Evolutionary conservation across 306 rosid species (phyloP).

Genomic region (Trifolium dubium): DNA sequence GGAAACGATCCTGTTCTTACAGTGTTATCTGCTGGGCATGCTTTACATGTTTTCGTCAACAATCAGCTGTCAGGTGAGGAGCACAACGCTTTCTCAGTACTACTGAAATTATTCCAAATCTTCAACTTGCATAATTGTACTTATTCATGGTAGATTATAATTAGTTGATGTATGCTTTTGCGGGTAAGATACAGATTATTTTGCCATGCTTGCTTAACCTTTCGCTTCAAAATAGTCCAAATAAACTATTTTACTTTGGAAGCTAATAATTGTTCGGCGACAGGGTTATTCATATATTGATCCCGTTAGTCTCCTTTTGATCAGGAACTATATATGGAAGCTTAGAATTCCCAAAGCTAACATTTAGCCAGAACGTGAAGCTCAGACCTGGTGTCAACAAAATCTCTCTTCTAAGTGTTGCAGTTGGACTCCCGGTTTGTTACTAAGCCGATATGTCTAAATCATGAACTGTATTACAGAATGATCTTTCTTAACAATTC

Average conservation of each 20-base stretch:
- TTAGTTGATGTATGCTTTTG: constrained; percentile 1
- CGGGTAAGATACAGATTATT: constrained; percentile 9
- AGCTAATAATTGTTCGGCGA: background rate
- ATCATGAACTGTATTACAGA: background rate
- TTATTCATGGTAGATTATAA: constrained; percentile 1
- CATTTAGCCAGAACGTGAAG: constrained; percentile 72
- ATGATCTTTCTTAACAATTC: constrained; percentile 32
- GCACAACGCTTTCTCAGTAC: constrained; percentile 5
- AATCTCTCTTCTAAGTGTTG: constrained; percentile 89
- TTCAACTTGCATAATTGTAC: background rate
- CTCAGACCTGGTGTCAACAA: constrained; percentile 82
- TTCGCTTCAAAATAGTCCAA: background rate
- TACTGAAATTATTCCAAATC: constrained; percentile 23
- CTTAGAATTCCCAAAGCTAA: constrained; percentile 83
- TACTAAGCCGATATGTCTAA: constrained; percentile 25
- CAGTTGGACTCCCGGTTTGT: constrained; percentile 94
- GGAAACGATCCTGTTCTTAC: constrained; percentile 77
- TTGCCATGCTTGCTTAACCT: background rate
- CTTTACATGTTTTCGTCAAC: constrained; percentile 87
- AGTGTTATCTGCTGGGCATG: constrained; percentile 93
- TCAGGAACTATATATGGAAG: constrained; percentile 92
- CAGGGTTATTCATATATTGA: background rate
- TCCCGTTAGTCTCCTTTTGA: constrained; percentile 35
- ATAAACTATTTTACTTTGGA: too few relatives aligned
- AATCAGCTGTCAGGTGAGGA: constrained; percentile 80